phyloP scores from a whole-genome alignment of 2,329 filamentous ascomycete genomes.

The Paramyrothecium sp. region DNA sequence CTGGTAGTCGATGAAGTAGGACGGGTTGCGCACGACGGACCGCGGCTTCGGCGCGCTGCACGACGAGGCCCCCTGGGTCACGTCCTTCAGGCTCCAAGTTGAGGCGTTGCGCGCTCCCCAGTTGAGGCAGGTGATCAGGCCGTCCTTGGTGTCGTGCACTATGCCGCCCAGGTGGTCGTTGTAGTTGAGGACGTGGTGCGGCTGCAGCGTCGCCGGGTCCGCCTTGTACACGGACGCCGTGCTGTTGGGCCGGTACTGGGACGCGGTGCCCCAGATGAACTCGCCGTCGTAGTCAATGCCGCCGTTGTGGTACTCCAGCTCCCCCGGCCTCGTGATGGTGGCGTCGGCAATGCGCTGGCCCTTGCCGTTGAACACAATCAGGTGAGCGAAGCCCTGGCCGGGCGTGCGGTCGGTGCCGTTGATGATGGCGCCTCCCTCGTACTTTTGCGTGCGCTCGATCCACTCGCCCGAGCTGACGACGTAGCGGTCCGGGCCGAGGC shows the following conservation, averaged over 20 bases:
- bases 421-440: constrained; percentile 34
- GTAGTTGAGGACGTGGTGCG: constrained; percentile 31
- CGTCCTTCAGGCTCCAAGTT: constrained; percentile 26
- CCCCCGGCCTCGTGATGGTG: constrained; percentile 35
- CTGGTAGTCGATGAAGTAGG: constrained; percentile 47
- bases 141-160: constrained; percentile 35
- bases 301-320: constrained; percentile 43
- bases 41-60: constrained; percentile 14
- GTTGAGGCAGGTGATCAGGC: constrained; percentile 38
- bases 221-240: constrained; percentile 40
- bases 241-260: constrained; percentile 46
- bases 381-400: constrained; percentile 41
- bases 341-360: constrained; percentile 42
- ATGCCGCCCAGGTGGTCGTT: constrained; percentile 45
- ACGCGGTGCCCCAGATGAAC: constrained; percentile 43
- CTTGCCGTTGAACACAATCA: constrained; percentile 41
- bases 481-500: constrained; percentile 39
- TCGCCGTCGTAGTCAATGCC: constrained; percentile 48
- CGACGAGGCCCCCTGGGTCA: constrained; percentile 6
- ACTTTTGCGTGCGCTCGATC: constrained; percentile 35
- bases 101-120: constrained; percentile 44
- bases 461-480: constrained; percentile 44
- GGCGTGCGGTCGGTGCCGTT: constrained; percentile 49
- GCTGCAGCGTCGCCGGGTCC: constrained; percentile 32
- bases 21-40: constrained; percentile 31